A percentile compares a stretch with the other conserved stretches of the same genome.
phyloP scores from a whole-genome alignment of 2,329 filamentous ascomycete genomes.

The Calonectria pteridis region DNA sequence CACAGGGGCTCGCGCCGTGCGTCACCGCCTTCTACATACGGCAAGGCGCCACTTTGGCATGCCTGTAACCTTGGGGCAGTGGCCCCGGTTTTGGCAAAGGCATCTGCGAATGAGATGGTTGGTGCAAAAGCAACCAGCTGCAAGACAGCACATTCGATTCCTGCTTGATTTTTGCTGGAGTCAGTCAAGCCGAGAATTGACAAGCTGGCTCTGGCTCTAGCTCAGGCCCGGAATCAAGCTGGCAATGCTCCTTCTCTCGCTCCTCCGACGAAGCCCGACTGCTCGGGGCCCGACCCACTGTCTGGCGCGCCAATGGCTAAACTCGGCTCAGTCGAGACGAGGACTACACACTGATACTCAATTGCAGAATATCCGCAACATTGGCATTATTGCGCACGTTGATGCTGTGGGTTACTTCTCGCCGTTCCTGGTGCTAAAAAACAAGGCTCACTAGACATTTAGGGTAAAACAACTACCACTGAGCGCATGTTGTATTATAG shows the following conservation, averaged over 20 bases:
- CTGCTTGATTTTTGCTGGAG: slow-evolving; percentile 14
- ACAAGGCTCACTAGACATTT: slow-evolving; percentile 12
- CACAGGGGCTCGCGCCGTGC: slow-evolving; percentile 12
- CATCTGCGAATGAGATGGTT: slow-evolving; percentile 33
- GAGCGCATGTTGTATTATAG: slow-evolving; percentile 99
- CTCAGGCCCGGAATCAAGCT: slow-evolving; percentile 5
- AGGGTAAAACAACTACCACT: slow-evolving; percentile 97
- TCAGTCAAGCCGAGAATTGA: slow-evolving; percentile 27
- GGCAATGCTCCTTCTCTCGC: slow-evolving; percentile 42
- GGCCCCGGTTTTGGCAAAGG: slow-evolving; percentile 15
- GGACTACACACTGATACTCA: slow-evolving; percentile 41
- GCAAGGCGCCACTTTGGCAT: neutral
- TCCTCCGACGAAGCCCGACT: slow-evolving; percentile 40
- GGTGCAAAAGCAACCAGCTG: slow-evolving; percentile 29
- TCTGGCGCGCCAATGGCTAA: slow-evolving; percentile 39
- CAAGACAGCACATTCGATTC: slow-evolving; percentile 22
- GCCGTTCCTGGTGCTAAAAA: neutral
- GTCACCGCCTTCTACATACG: slow-evolving; percentile 28
- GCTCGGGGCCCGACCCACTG: slow-evolving; percentile 34
- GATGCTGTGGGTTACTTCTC: slow-evolving; percentile 74
- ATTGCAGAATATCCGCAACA: slow-evolving; percentile 80
- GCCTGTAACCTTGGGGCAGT: neutral
- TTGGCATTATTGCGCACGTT: slow-evolving; percentile 98
- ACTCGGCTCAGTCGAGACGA: slow-evolving; percentile 31
- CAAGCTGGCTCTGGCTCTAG: slow-evolving; percentile 30